These are phyloP conservation scores for Theobroma cacao DNA, from an alignment of 345 rosid genomes.

Conservation along the genomic window DNA sequence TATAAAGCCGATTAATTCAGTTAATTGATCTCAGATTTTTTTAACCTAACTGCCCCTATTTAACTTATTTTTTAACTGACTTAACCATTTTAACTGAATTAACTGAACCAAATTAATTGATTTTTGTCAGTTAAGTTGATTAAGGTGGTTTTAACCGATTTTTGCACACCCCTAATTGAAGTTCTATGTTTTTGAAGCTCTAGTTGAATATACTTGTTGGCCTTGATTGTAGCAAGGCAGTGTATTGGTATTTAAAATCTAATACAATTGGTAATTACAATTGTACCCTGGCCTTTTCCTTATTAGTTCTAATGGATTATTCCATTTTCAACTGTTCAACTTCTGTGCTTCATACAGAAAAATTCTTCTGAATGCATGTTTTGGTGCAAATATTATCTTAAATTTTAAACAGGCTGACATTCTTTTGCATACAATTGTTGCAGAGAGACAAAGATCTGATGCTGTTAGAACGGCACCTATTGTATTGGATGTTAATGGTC, in stretches of 20 bases:
- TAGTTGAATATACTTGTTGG: background rate
- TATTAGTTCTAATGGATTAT: background rate
- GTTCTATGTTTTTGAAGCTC: background rate
- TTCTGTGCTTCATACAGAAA: background rate
- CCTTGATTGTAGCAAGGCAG: background rate
- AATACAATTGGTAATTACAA: background rate
- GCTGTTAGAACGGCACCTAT: constrained; percentile 67
- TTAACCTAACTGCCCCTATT: no score
- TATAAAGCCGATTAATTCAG: no score
- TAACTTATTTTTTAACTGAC: no score
- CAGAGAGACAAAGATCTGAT: constrained; percentile 50
- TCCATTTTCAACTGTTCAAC: background rate
- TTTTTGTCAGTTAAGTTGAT: no score
- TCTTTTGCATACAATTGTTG: constrained; percentile 11
- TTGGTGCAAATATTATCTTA: background rate
- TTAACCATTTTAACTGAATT: no score
- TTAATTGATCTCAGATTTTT: no score
- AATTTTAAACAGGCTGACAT: background rate
- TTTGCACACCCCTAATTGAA: no score
- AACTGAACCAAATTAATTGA: no score
- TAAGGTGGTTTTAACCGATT: no score
- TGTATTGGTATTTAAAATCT: background rate
- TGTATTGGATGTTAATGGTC: constrained; percentile 48
- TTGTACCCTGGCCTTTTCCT: background rate
- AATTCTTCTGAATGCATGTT: background rate